phyloP scores from a whole-genome alignment of 345 rosid genomes.

The Combretum micranthum region DNA sequence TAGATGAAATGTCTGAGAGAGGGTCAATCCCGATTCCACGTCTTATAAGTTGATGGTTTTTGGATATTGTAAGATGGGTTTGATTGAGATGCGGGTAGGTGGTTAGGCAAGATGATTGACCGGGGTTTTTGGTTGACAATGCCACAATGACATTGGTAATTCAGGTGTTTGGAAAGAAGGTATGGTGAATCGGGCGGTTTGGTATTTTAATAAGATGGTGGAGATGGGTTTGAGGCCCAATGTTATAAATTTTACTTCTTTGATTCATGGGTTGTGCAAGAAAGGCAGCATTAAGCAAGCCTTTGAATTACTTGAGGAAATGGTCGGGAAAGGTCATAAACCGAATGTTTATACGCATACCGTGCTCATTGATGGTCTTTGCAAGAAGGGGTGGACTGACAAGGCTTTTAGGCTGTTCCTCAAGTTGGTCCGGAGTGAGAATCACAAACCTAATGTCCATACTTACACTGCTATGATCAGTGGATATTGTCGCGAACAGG shows the following conservation, averaged over 20 bases:
- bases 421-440: slow-evolving; percentile 75
- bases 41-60: slow-evolving; percentile 63
- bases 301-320: slow-evolving; percentile 80
- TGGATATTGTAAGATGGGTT: slow-evolving; percentile 50
- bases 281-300: slow-evolving; percentile 82
- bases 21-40: slow-evolving; percentile 45
- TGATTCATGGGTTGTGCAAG: slow-evolving; percentile 75
- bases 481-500: slow-evolving; percentile 78
- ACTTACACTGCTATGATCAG: slow-evolving; percentile 76
- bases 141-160: slow-evolving; percentile 64
- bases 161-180: slow-evolving; percentile 53
- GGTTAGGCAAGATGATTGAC: slow-evolving; percentile 59
- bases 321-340: slow-evolving; percentile 70
- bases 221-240: slow-evolving; percentile 61
- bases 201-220: slow-evolving; percentile 64
- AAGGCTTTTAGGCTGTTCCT: slow-evolving; percentile 74
- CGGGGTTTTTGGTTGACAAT: slow-evolving; percentile 55
- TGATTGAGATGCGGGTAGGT: slow-evolving; percentile 58
- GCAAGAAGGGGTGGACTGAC: slow-evolving; percentile 91
- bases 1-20: slow-evolving; percentile 70
- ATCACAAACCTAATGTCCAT: slow-evolving; percentile 70
- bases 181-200: slow-evolving; percentile 42
- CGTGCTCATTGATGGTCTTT: slow-evolving; percentile 65
- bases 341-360: slow-evolving; percentile 86
- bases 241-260: slow-evolving; percentile 65